phyloP scores from a whole-genome alignment of 73 alveolate genomes.

The Paramecium sexaurelia region DNA sequence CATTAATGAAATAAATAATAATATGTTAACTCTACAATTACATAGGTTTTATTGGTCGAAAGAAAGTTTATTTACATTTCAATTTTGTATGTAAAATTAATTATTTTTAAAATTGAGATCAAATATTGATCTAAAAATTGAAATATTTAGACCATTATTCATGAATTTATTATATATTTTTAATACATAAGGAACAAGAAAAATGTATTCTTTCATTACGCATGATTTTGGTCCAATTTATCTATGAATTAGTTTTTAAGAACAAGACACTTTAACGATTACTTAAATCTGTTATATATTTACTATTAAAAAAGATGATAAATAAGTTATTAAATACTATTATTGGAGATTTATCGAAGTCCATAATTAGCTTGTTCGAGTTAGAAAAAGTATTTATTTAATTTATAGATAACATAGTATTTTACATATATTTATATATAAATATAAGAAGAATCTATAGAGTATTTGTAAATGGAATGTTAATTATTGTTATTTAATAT shows the following conservation, averaged over 20 bases:
- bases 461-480: conserved; percentile 79
- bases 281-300: conserved; percentile 96
- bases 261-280: conserved; percentile 98
- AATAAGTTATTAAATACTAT: conserved; percentile 96
- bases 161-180: not conserved
- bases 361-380: conserved; percentile 90
- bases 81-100: conserved; percentile 11
- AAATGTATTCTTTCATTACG: conserved; percentile 77
- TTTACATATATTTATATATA: conserved; percentile 95
- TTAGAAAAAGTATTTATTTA: conserved; percentile 92
- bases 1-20: no score
- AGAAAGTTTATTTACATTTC: conserved; percentile 39
- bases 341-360: conserved; percentile 97
- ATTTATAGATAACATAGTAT: conserved; percentile 98
- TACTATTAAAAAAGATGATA: conserved; percentile 97
- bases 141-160: not conserved
- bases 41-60: no score
- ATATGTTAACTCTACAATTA: no score
- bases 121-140: not conserved
- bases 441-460: conserved; percentile 92
- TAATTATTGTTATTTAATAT: not conserved
- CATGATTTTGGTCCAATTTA: conserved; percentile 84
- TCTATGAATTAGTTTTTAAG: conserved; percentile 94
- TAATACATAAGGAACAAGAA: no score
- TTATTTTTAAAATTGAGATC: conserved; percentile 54